A percentile compares a stretch with the other conserved stretches of the same genome.
phyloP scores from a whole-genome alignment of 352 stramenopile species.

The Phytophthora crassamura region DNA sequence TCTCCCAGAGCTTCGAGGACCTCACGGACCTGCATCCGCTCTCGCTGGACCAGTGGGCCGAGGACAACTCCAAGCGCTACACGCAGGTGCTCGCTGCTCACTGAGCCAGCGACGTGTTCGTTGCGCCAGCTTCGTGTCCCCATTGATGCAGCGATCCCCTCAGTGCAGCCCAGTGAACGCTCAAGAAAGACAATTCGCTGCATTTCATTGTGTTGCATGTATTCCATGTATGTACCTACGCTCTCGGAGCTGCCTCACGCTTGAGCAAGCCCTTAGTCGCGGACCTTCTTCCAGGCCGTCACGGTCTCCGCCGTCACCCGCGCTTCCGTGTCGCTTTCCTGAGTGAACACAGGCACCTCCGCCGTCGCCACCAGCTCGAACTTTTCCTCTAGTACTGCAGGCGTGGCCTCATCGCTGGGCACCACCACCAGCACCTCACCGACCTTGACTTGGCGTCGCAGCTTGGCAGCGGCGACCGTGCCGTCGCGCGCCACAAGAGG shows the following conservation, averaged over 20 bases:
- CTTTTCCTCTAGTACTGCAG: conserved; percentile 36
- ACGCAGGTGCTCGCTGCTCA: conserved; percentile 45
- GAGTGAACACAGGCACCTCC: conserved; percentile 59
- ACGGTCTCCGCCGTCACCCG: conserved; percentile 51
- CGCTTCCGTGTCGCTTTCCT: conserved; percentile 57
- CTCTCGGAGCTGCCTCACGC: background rate
- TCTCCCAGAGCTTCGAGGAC: conserved; percentile 65
- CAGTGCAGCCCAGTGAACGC: background rate
- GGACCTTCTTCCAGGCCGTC: conserved; percentile 55
- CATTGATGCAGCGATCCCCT: background rate
- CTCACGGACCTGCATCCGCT: conserved; percentile 61
- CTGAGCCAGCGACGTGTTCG: conserved; percentile 9
- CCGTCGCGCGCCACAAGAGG: conserved; percentile 48
- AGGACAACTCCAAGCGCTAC: conserved; percentile 55
- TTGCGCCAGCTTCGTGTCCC: background rate
- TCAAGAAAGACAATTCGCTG: background rate
- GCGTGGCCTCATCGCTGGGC: conserved; percentile 41
- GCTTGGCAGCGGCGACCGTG: conserved; percentile 44
- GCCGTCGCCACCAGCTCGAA: conserved; percentile 55
- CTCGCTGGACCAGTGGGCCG: conserved; percentile 61
- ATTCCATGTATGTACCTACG: conserved; percentile 2
- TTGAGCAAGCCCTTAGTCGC: conserved; percentile 30
- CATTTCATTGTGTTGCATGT: conserved; percentile 18
- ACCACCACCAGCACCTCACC: conserved; percentile 72
- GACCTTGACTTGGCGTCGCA: conserved; percentile 59